phyloP scores from a whole-genome alignment of 2,329 filamentous ascomycete species.

The Colletotrichum lini region DNA sequence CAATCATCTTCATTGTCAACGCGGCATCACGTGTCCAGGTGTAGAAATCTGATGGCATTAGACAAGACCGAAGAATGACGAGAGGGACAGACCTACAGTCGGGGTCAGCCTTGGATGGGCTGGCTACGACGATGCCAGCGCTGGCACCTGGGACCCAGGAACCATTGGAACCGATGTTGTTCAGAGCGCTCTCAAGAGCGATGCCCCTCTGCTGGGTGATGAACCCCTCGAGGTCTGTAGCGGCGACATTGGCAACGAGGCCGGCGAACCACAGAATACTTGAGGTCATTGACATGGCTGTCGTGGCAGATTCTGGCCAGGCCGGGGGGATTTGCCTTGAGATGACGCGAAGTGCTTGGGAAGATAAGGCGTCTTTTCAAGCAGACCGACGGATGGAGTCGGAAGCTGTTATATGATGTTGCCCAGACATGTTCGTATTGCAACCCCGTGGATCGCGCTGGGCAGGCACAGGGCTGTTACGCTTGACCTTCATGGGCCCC shows the following conservation, averaged over 20 bases:
- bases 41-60: constrained; percentile 64
- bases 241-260: constrained; percentile 24
- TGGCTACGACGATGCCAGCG: constrained; percentile 68
- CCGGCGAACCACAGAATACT: constrained; percentile 12
- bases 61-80: neutral
- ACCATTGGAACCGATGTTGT: constrained; percentile 69
- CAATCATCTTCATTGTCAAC: constrained; percentile 65
- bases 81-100: constrained; percentile 60
- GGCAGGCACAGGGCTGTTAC: neutral
- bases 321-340: neutral
- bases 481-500: too few relatives aligned
- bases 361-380: too few relatives aligned
- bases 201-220: constrained; percentile 61
- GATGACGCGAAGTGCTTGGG: neutral
- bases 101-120: constrained; percentile 66
- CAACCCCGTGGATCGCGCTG: neutral
- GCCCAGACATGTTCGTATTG: constrained; percentile 18
- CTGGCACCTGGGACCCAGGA: constrained; percentile 61
- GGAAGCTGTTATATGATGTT: neutral
- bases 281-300: constrained; percentile 19
- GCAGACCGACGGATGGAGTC: neutral
- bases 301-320: neutral
- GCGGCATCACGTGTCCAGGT: constrained; percentile 72
- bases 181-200: constrained; percentile 65
- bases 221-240: constrained; percentile 47